Conservation (phyloP, 2,329 filamentous ascomycete genomes). For the Diaporthe amygdali region DNA sequence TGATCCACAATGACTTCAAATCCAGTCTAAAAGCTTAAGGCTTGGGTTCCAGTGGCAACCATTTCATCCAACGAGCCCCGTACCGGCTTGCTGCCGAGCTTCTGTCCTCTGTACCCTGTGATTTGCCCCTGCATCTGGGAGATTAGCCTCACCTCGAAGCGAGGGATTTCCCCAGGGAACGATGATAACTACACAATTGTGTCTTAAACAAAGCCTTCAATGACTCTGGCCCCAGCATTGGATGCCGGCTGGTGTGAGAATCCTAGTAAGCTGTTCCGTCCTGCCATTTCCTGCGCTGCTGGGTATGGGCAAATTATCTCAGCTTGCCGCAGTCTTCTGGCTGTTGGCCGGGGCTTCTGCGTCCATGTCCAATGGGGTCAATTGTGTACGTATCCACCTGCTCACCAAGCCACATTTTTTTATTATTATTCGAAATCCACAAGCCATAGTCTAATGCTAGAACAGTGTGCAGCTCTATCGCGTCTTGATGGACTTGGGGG, state of each 20-base stretch:
- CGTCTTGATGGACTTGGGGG: background rate
- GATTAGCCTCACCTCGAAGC: background rate
- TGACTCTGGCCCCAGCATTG: background rate
- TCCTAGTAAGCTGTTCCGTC: background rate
- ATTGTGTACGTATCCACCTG: background rate
- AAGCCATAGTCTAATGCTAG: background rate
- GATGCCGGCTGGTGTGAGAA: background rate
- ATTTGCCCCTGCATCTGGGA: background rate
- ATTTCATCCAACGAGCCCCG: background rate
- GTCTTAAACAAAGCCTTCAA: background rate
- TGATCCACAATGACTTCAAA: background rate
- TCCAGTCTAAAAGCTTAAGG: background rate
- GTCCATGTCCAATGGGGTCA: background rate
- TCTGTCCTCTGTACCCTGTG: background rate
- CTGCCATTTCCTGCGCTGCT: background rate
- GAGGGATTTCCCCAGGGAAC: background rate
- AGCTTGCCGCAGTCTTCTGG: background rate
- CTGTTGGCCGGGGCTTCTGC: background rate
- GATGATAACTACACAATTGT: background rate
- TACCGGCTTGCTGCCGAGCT: background rate
- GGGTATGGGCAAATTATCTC: background rate
- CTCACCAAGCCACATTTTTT: background rate
- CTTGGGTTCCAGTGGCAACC: background rate
- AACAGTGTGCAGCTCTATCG: background rate
- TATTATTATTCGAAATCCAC: background rate